Conservation (phyloP, 352 stramenopile species). For the Pythium chondricola region DNA sequence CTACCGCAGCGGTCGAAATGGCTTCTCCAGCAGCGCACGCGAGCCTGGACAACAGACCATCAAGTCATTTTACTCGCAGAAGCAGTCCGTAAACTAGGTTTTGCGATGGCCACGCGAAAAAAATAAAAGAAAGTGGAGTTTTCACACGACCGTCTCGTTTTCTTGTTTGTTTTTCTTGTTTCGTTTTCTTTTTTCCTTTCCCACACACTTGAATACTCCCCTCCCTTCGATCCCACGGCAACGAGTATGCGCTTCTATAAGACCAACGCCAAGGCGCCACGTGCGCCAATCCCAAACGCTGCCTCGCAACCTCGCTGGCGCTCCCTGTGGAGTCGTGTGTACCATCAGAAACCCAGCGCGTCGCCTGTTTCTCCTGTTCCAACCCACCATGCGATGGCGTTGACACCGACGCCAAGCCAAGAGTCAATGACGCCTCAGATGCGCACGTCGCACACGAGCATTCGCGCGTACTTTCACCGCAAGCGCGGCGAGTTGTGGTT, state of each 20-base stretch:
- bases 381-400: background rate
- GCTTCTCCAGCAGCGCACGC: constrained; percentile 1
- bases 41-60: constrained; percentile 2
- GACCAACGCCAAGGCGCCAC: too few relatives aligned
- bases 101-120: background rate
- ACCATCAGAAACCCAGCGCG: background rate
- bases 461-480: constrained; percentile 13
- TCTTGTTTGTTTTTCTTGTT: background rate
- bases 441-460: background rate
- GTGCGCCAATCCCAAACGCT: too few relatives aligned
- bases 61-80: constrained; percentile 4
- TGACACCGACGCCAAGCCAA: background rate
- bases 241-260: background rate
- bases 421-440: background rate
- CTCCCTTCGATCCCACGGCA: background rate
- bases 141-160: background rate
- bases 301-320: constrained; percentile 5
- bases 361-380: background rate
- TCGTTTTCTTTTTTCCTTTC: too few relatives aligned
- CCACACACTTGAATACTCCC: background rate
- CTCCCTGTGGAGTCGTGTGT: constrained; percentile 13
- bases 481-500: constrained; percentile 16
- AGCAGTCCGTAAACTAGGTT: background rate
- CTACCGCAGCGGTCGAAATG: constrained; percentile 10
- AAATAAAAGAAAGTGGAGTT: background rate